Evolutionary conservation across 352 stramenopile species (phyloP).

Genomic region (Phytophthora capsici): DNA sequence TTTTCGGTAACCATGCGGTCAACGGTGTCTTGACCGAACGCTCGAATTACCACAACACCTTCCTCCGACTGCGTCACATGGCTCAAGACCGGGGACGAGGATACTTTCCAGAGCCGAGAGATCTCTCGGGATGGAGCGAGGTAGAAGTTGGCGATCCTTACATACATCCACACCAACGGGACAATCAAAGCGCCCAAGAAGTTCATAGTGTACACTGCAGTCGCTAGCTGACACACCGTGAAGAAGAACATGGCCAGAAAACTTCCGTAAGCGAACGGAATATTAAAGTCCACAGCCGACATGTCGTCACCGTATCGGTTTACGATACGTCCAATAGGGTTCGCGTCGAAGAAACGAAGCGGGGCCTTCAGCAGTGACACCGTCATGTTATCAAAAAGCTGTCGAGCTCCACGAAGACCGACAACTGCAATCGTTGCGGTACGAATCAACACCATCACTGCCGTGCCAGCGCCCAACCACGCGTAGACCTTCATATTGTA

Average conservation of each 20-base stretch:
- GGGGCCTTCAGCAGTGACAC: constrained; percentile 80
- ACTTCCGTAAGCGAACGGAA: constrained; percentile 33
- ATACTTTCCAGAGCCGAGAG: constrained; percentile 42
- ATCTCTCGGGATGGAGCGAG: constrained; percentile 51
- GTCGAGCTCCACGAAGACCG: constrained; percentile 40
- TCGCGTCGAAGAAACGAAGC: constrained; percentile 92
- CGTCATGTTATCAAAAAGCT: constrained; percentile 90
- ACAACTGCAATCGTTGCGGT: constrained; percentile 35
- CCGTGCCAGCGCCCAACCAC: constrained; percentile 12
- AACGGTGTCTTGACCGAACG: constrained; percentile 41
- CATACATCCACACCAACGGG: constrained; percentile 86
- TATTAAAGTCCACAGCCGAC: constrained; percentile 82
- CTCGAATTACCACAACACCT: constrained; percentile 43
- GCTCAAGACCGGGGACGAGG: constrained; percentile 49
- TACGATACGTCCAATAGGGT: constrained; percentile 88
- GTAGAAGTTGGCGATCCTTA: constrained; percentile 48
- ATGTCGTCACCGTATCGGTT: constrained; percentile 92
- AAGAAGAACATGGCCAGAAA: constrained; percentile 72
- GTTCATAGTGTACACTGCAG: constrained; percentile 79
- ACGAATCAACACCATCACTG: constrained; percentile 40
- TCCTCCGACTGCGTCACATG: constrained; percentile 39
- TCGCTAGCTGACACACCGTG: constrained; percentile 76
- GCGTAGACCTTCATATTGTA: constrained; percentile 44
- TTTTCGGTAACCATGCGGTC: constrained; percentile 31
- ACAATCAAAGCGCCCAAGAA: constrained; percentile 79